Percentiles rank a stretch among this genome's conserved stretches.
Conservation (phyloP, 257 asterid species). For the Craterostigma plantagineum region DNA sequence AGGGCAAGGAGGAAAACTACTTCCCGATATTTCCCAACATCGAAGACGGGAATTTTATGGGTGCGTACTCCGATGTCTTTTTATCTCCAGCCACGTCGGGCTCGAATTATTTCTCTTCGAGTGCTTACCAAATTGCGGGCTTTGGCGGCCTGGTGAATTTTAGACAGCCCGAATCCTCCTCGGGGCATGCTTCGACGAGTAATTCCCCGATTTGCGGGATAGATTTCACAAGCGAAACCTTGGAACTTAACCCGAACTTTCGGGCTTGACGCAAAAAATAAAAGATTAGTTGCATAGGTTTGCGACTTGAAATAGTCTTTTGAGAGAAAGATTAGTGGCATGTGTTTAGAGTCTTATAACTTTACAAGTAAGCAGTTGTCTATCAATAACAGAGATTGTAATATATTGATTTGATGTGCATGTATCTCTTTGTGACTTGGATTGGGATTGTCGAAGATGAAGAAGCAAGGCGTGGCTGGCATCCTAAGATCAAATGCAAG, state of each 20-base stretch:
- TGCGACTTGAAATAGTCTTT: no score
- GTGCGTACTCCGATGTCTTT: slow-evolving; percentile 24
- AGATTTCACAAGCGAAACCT: slow-evolving; percentile 33
- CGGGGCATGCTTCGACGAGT: slow-evolving; percentile 53
- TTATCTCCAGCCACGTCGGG: slow-evolving; percentile 25
- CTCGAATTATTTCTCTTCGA: slow-evolving; percentile 19
- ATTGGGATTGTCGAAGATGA: no score
- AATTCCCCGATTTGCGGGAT: slow-evolving; percentile 57
- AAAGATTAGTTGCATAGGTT: no score
- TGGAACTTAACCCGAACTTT: slow-evolving; percentile 33
- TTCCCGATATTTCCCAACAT: slow-evolving; percentile 21
- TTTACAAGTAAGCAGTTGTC: no score
- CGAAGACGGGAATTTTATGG: slow-evolving; percentile 20
- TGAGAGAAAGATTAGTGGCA: no score
- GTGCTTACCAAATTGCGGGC: slow-evolving; percentile 12
- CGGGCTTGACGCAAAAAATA: background rate
- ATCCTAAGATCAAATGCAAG: no score
- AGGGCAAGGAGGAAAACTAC: slow-evolving; percentile 17
- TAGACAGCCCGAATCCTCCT: slow-evolving; percentile 12
- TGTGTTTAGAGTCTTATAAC: no score
- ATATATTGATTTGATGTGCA: no score
- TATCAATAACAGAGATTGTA: no score
- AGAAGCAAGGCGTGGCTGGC: no score
- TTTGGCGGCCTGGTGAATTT: slow-evolving; percentile 1
- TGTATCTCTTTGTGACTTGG: no score